Percentiles rank a stretch among this genome's conserved stretches.
Evolutionary conservation across 2,329 filamentous ascomycete genomes (phyloP).

Genomic region (Talaromyces sp.): DNA sequence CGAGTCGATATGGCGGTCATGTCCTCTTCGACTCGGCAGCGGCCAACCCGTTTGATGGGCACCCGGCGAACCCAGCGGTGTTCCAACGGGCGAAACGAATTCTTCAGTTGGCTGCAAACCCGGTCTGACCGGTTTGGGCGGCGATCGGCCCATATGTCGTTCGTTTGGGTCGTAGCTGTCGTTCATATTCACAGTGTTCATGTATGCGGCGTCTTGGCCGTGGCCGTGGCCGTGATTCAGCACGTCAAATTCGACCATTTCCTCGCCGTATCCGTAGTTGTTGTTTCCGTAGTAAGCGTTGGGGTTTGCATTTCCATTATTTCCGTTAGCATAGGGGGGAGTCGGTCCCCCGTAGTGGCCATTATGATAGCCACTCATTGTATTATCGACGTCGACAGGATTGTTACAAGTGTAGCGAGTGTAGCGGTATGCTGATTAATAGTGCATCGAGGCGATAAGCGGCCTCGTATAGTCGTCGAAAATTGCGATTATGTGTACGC

Average conservation of each 20-base stretch:
- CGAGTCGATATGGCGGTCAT: conserved; percentile 18
- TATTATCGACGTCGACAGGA: not conserved
- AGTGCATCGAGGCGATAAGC: conserved; percentile 1
- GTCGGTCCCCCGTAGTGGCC: not conserved
- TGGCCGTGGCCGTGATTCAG: conserved; percentile 14
- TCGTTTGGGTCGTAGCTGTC: conserved; percentile 22
- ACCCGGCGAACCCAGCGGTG: not conserved
- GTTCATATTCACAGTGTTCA: conserved; percentile 11
- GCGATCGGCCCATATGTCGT: conserved; percentile 5
- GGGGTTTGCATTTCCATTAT: not conserved
- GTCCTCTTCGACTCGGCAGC: conserved; percentile 17
- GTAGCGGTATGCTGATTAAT: not conserved
- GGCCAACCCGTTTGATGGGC: conserved; percentile 19
- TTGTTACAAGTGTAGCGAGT: conserved; percentile 7
- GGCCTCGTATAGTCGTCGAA: not conserved
- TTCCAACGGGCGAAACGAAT: conserved; percentile 19
- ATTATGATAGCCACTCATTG: conserved; percentile 12
- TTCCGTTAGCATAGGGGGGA: conserved; percentile 4
- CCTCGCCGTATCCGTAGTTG: conserved; percentile 25
- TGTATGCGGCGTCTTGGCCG: conserved; percentile 17
- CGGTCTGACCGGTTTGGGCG: conserved; percentile 24
- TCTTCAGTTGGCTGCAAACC: conserved; percentile 25
- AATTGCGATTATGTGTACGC: not conserved
- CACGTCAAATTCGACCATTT: conserved; percentile 27
- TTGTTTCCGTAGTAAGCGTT: conserved; percentile 13